phyloP scores from a whole-genome alignment of 495 filamentous ascomycete species.

The Cercophora newfieldiana region DNA sequence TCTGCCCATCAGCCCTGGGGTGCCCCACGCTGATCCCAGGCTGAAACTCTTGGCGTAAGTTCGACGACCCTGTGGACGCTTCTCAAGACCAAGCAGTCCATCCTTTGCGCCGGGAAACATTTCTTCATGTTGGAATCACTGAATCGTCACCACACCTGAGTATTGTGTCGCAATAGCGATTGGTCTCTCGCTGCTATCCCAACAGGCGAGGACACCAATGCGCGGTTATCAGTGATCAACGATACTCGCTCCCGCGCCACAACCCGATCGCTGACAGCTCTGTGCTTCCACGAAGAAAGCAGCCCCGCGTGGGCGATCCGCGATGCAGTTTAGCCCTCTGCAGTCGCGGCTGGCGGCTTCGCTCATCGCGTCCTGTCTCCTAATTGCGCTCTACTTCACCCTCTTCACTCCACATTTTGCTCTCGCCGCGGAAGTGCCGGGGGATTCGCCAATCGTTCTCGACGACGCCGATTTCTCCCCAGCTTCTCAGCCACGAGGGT shows the following conservation, averaged over 20 bases:
- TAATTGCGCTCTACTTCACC: slow-evolving; percentile 57
- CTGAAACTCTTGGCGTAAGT: not conserved
- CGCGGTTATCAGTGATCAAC: not conserved
- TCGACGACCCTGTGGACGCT: not conserved
- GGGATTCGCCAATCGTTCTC: slow-evolving; percentile 44
- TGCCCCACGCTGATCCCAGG: not conserved
- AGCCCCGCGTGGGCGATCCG: slow-evolving; percentile 41
- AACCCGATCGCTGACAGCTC: slow-evolving; percentile 1
- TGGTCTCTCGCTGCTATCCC: not conserved
- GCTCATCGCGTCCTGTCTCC: slow-evolving; percentile 54
- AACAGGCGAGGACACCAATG: not conserved
- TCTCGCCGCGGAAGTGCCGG: slow-evolving; percentile 56
- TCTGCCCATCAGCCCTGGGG: not conserved
- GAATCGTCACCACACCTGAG: not conserved
- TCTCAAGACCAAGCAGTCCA: not conserved
- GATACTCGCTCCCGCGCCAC: not conserved
- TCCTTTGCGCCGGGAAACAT: not conserved
- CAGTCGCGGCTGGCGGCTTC: slow-evolving; percentile 71
- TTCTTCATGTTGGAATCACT: not conserved
- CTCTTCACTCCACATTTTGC: slow-evolving; percentile 58
- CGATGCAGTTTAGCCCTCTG: slow-evolving; percentile 65
- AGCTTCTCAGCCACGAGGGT: slow-evolving; percentile 24
- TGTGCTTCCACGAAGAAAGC: slow-evolving; percentile 15
- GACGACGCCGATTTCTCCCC: slow-evolving; percentile 29
- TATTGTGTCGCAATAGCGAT: slow-evolving; percentile 1